Percentiles rank a stretch among this genome's conserved stretches.
These are phyloP conservation scores for Candida ortonii DNA, from an alignment of 805 yeast genomes.

Conservation along the genomic window DNA sequence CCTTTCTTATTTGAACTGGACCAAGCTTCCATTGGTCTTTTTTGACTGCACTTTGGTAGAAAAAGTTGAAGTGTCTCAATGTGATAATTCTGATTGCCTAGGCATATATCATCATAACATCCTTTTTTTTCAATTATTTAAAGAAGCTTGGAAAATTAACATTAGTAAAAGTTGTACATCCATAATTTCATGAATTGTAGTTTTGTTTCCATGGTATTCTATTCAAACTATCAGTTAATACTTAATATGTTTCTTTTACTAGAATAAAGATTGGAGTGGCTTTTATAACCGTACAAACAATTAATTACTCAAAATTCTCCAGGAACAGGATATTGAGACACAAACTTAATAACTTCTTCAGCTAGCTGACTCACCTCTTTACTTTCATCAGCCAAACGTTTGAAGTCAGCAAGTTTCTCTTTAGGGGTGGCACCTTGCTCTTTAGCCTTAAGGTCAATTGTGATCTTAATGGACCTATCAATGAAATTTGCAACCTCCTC, in stretches of 20 bases:
- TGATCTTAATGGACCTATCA: slow-evolving; percentile 70
- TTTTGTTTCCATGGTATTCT: too few relatives aligned
- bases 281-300: too few relatives aligned
- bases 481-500: slow-evolving; percentile 76
- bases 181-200: slow-evolving; percentile 1
- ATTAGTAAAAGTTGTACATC: slow-evolving; percentile 1
- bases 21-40: too few relatives aligned
- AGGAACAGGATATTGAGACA: slow-evolving; percentile 78
- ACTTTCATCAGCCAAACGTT: slow-evolving; percentile 62
- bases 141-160: neutral
- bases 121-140: too few relatives aligned
- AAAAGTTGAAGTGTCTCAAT: too few relatives aligned
- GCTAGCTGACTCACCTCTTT: slow-evolving; percentile 59
- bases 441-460: slow-evolving; percentile 56
- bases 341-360: slow-evolving; percentile 71
- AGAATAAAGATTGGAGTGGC: too few relatives aligned
- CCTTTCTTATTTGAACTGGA: too few relatives aligned
- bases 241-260: too few relatives aligned
- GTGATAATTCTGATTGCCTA: too few relatives aligned
- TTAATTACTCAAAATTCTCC: slow-evolving; percentile 63
- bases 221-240: too few relatives aligned
- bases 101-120: too few relatives aligned
- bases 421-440: slow-evolving; percentile 58
- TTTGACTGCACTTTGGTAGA: too few relatives aligned
- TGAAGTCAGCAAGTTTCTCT: slow-evolving; percentile 65